Percentiles rank a stretch among this genome's conserved stretches.
phyloP scores from a whole-genome alignment of 202 grass and related monocot species.

The Saccharum hybrid region DNA sequence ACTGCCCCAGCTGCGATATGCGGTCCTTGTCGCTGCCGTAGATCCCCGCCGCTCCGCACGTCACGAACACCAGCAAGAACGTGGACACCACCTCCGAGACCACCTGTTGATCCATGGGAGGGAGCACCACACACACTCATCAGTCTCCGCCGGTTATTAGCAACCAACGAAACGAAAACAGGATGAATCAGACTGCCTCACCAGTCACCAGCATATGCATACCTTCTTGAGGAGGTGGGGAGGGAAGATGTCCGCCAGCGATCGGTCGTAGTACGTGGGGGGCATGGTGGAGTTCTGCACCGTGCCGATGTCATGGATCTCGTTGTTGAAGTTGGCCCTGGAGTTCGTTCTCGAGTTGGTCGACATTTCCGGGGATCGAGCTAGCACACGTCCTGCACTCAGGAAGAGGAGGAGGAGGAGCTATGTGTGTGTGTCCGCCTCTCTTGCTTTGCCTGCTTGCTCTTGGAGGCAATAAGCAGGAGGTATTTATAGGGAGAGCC shows the following conservation, averaged over 20 bases:
- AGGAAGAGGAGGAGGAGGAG: constrained; percentile 25
- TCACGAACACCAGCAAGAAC: constrained; percentile 94
- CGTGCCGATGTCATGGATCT: constrained; percentile 73
- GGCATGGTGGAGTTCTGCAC: constrained; percentile 49
- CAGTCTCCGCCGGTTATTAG: neutral
- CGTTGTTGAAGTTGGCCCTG: constrained; percentile 69
- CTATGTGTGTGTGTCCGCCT: constrained; percentile 12
- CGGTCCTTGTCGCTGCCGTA: constrained; percentile 37
- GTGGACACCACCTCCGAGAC: constrained; percentile 82
- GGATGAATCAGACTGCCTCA: neutral
- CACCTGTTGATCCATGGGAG: constrained; percentile 46
- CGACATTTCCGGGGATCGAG: constrained; percentile 52
- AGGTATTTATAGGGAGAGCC: constrained; percentile 52
- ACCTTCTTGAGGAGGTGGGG: constrained; percentile 91
- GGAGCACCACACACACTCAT: neutral
- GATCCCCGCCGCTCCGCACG: constrained; percentile 73
- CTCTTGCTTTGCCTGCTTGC: constrained; percentile 38
- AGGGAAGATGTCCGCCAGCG: constrained; percentile 63
- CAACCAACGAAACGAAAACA: neutral
- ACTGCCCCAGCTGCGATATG: constrained; percentile 92
- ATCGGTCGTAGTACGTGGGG: constrained; percentile 37
- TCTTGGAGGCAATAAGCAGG: constrained; percentile 11
- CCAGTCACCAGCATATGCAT: neutral
- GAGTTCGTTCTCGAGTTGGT: constrained; percentile 68
- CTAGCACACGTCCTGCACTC: constrained; percentile 3